Base-by-base conservation (phyloP, 495 filamentous ascomycete genomes). In the Penicillium subrubescens region DNA sequence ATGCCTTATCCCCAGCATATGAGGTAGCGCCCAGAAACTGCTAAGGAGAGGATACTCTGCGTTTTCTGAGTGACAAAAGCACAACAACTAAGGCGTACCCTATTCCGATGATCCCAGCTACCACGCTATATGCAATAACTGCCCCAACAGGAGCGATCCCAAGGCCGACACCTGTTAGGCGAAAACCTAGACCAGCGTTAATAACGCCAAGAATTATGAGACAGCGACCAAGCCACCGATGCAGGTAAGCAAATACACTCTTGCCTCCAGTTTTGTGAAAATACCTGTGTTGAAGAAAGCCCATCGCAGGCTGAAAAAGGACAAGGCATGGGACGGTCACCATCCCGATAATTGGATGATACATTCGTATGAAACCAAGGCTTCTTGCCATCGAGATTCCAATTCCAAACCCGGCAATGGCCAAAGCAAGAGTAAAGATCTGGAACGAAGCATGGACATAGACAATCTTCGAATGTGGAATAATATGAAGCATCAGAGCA, bases 161-260 rank as follows among this genome's bases (percentile, higher is more conserved):
- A 25, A 12, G 25, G 6, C 67, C 66, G 14, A 71, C 53, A 2
- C 71, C 66, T 21, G 84, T 74, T 15, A 91, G 70, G 31, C 78
- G 62, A 15, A 93, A 78, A 0, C 91, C 91, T 5, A 92, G 73
- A 0, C 90, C 90, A 57, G 86, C 91, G 72, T 92, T 93, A 59
- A 92, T 78, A 39, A 91, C 78, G 3, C 87, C 91, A n/a, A 90
- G 67, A 5, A 81, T 67, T 29, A 93, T 81, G 31, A 91, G 64
- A 12, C 74, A 54, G 1, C 90, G 84, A 7, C 91, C 91, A 61
- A 81, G 84, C 90, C 90, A 92, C 68, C 89, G 85, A 71, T 94
- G 91, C 5, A 75, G 67, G 58, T 87, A 75, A 23, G 82, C 85
- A 71, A 88, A 78, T 8, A 79, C 8, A 15, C 83, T 83, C 12